phyloP scores from a whole-genome alignment of 371 early-diverging fungal species.

The Umbelopsis sp. region DNA sequence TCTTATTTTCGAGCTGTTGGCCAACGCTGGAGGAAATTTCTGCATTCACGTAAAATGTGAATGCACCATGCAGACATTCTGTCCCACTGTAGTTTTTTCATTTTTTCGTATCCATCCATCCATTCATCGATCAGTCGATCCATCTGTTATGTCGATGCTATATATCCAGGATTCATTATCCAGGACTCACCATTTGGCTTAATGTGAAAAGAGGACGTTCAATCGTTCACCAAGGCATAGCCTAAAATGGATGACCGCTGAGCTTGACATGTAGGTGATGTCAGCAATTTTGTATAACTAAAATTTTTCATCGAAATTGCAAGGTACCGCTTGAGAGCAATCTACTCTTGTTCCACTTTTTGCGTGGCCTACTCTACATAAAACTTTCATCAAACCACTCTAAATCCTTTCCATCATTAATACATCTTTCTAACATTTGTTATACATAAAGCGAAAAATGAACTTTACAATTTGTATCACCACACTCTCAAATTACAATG shows the following conservation, averaged over 20 bases:
- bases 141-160: background rate
- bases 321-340: too few species aligned
- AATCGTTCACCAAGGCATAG: background rate
- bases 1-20: too few species aligned
- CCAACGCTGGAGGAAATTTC: background rate
- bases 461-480: too few species aligned
- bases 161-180: constrained; percentile 2
- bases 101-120: constrained; percentile 5
- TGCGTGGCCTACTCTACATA: too few species aligned
- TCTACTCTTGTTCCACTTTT: too few species aligned
- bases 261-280: background rate
- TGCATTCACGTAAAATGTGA: background rate
- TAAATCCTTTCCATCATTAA: too few species aligned
- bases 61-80: background rate
- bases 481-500: too few species aligned
- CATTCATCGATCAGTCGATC: background rate
- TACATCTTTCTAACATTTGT: too few species aligned
- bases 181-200: constrained; percentile 12
- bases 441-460: too few species aligned
- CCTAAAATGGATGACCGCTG: constrained; percentile 4
- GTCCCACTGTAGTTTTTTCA: background rate
- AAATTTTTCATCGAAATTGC: too few species aligned
- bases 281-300: background rate
- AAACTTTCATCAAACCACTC: too few species aligned
- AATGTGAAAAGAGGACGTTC: background rate